phyloP scores from a whole-genome alignment of 139 green algal species.

The Closterium sp. region DNA sequence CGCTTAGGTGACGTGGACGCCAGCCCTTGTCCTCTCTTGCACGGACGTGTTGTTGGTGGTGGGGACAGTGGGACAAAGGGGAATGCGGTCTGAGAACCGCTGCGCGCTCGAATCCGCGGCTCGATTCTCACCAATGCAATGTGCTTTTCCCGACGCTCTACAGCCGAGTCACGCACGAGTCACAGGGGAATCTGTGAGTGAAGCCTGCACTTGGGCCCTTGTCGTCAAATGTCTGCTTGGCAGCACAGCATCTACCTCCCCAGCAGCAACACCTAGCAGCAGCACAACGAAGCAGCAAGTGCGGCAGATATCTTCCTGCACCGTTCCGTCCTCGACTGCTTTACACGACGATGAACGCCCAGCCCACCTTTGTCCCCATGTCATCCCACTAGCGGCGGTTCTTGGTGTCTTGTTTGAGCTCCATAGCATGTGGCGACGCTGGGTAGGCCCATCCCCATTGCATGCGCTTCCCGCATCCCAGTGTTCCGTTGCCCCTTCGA shows the following conservation, averaged over 20 bases:
- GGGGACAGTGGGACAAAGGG: not conserved
- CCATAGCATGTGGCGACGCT: no score
- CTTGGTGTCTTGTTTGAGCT: not conserved
- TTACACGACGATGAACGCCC: not conserved
- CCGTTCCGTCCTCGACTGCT: not conserved
- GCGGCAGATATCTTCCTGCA: not conserved
- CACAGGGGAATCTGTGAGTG: no score
- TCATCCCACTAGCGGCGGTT: not conserved
- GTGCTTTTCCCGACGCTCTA: not conserved
- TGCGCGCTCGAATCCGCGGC: not conserved
- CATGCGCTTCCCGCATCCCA: not conserved
- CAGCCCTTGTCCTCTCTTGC: not conserved
- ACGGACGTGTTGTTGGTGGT: not conserved
- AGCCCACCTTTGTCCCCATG: not conserved
- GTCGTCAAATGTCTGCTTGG: no score
- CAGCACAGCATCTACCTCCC: not conserved
- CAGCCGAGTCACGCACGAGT: no score
- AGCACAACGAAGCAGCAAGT: not conserved
- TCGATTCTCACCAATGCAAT: not conserved
- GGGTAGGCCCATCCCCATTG: not conserved
- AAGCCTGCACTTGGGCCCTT: no score
- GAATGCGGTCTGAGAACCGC: not conserved
- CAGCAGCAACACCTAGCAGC: not conserved
- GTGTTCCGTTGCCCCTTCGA: not conserved
- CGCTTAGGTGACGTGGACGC: not conserved